phyloP scores from a whole-genome alignment of 208 protist species.

The Acanthamoeba royreba region DNA sequence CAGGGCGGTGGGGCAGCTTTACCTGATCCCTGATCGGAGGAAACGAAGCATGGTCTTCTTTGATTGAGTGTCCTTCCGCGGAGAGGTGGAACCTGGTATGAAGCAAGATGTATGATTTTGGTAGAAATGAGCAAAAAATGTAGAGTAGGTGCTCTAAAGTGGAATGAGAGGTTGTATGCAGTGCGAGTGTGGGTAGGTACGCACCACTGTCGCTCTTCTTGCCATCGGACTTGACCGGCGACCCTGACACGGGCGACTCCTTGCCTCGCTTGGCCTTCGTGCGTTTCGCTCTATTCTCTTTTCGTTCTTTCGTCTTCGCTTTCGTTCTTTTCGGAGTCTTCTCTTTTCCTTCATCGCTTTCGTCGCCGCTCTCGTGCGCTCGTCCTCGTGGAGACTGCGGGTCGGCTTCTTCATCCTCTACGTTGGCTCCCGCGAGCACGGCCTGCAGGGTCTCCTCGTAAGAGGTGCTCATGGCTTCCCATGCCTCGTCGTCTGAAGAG shows the following conservation, averaged over 20 bases:
- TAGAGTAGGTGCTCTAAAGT: too few relatives aligned
- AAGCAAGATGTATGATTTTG: not conserved
- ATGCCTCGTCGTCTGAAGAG: not conserved
- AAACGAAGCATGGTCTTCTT: conserved; percentile 7
- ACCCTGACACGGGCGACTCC: too few relatives aligned
- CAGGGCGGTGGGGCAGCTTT: not conserved
- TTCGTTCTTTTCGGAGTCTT: not conserved
- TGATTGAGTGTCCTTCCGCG: not conserved
- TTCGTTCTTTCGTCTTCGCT: too few relatives aligned
- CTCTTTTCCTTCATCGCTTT: not conserved
- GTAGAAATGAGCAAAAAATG: not conserved
- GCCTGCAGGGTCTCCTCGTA: not conserved
- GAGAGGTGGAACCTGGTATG: not conserved
- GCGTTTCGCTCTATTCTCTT: not conserved
- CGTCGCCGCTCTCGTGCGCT: not conserved
- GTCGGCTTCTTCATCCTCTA: too few relatives aligned
- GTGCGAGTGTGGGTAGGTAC: not conserved
- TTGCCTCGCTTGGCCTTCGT: too few relatives aligned
- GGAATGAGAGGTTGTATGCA: too few relatives aligned
- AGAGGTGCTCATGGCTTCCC: not conserved
- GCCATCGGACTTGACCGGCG: too few relatives aligned
- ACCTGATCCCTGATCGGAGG: not conserved
- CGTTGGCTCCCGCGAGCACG: too few relatives aligned
- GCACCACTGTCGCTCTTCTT: not conserved
- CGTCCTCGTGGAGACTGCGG: too few relatives aligned